These are phyloP conservation scores for Trichoderma simmonsii DNA, from an alignment of 2,329 filamentous ascomycete genomes.

Conservation along the genomic window DNA sequence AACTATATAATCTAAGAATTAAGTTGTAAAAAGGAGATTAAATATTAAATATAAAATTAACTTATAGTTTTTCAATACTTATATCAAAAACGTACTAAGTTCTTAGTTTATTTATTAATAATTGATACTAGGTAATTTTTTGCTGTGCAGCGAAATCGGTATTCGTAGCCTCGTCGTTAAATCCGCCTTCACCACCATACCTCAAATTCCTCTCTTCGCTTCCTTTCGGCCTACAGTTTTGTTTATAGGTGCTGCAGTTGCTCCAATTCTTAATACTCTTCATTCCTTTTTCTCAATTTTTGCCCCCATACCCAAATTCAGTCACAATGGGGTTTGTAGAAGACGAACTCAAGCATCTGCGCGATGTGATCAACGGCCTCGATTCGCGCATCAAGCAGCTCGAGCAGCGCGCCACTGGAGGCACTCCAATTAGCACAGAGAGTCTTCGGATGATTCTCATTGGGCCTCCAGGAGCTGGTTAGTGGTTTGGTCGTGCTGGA, in stretches of 20 bases:
- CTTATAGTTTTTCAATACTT: background rate
- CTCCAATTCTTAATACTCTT: background rate
- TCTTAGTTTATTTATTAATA: background rate
- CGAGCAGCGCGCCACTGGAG: constrained; percentile 67
- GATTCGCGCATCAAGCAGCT: constrained; percentile 83
- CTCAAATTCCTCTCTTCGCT: background rate
- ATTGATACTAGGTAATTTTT: background rate
- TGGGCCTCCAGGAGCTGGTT: constrained; percentile 95
- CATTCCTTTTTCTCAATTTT: background rate
- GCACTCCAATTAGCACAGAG: constrained; percentile 53
- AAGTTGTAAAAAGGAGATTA: background rate
- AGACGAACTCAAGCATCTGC: constrained; percentile 80
- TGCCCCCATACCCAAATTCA: background rate
- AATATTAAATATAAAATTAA: background rate
- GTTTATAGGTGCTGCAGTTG: background rate
- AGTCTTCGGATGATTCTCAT: constrained; percentile 92
- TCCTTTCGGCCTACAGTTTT: background rate
- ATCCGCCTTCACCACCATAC: background rate
- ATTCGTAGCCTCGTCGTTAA: background rate
- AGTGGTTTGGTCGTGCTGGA: constrained; percentile 30
- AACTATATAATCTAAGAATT: too few species aligned
- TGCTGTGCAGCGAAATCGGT: background rate
- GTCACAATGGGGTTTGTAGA: constrained; percentile 77
- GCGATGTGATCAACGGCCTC: constrained; percentile 77
- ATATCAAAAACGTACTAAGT: background rate